Evolutionary conservation across 768 basidiomycete genomes (phyloP), one percentile per base, ranked within the genome.

Genomic region (Dictyophora rubrovolvata): DNA sequence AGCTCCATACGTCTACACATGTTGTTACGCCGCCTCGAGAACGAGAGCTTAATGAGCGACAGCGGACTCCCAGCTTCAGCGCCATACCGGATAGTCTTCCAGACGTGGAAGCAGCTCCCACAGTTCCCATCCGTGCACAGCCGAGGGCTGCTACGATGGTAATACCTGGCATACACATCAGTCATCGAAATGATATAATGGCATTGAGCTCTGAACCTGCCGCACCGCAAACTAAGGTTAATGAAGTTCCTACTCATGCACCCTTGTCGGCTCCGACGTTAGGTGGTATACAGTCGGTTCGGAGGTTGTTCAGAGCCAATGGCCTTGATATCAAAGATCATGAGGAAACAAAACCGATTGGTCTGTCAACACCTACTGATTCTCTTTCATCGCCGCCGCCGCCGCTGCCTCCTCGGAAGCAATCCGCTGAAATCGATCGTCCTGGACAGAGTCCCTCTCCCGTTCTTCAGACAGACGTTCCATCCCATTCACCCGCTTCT

Each of bases 91-190:
- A 42, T 12, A 42, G 42, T 42, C 42, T 42, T 42, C 42, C 42
- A 12, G 42, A 14, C n/a, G n/a, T 42, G 10, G 42, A 42, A 42
- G 14, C 12, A 23, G 69, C 74, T 1, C 64, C 67, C 10, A 71
- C 52, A 36, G 53, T 53, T 21, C 81, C 84, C 8, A 87, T 88
- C 63, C 81, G 84, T 63, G 82, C 83, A 17, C 90, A 91, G 66
- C 89, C 89, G 2, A 82, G 84, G 67, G 85, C 82, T 33, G 86
- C 82, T 64, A 85, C 79, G 47, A 93, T 93, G 90, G 84, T 81
- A 14, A 92, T 93, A 62, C 90, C 90, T 9, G 87, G 88, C 1
- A 93, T 93, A 61, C 89, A 91, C 65, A 88, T 82, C 2, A 87
- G 84, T 64, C 85, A 91, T 66, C 82, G 81, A n/a, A 87, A 86